Base-by-base conservation (phyloP, 495 filamentous ascomycete genomes). In the Penicillium canescens region DNA sequence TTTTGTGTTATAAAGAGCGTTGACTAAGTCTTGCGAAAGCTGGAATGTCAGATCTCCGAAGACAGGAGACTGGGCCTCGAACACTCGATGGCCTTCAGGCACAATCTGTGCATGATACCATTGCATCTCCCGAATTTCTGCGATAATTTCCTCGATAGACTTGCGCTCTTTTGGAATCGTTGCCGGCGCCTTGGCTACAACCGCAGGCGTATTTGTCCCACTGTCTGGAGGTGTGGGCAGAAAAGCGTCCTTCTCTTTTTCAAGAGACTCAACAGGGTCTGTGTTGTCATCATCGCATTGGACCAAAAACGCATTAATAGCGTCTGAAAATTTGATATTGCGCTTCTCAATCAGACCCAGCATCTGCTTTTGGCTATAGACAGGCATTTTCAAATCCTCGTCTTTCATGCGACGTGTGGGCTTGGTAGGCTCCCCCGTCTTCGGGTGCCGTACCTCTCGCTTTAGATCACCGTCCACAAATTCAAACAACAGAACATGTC, bases 81-180 rank as follows among this genome's bases (percentile, higher is more conserved):
- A 95, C 3, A 96, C 89, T 23, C 94, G 80, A 72, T 97, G 92
- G 0, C 94, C 94, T 62, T 95, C 90, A 1, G 92, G 90, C 2
- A 98, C 95, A 60, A 98, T 94, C 66, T 98, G 94, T 4, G 85
- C 86, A 12, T 85, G 87, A 60, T 98, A 98, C 87, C 93, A 93
- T 39, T 92, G 78, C 63, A 86, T 83, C 6, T 78, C 73, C 62
- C 91, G 92, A 26, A 98, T 84, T 62, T 98, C 90, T 2, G 80
- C 77, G 36, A 98, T 82, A 20, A 98, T 98, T 54, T 94, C 88
- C 0, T 89, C 77, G 21, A 98, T 90, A 3, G 80, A 78, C 56
- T 92, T 89, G 40, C 94, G 82, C 56, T 96, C 91, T 35, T 77
- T 85, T 0, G 95, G 95, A 45, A 98, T 96, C 8, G 74, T 78